Conservation (phyloP, 345 rosid genomes). For the Gynandropsis gynandra region DNA sequence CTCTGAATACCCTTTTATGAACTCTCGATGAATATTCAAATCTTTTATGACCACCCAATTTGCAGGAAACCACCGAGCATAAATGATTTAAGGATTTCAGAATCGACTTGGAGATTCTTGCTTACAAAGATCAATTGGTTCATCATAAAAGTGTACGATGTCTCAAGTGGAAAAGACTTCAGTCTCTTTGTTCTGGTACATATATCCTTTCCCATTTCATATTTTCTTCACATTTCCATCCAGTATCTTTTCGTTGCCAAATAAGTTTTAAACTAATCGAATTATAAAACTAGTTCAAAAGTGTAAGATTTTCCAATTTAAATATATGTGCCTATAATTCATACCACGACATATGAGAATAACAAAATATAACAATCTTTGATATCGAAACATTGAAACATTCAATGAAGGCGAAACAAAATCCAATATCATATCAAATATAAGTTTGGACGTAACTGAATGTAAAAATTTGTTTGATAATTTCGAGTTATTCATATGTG, state of each 20-base stretch:
- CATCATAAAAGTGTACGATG: constrained; percentile 29
- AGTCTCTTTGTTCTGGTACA: constrained; percentile 35
- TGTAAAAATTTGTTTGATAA: not conserved
- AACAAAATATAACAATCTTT: too few relatives aligned
- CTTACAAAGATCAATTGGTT: constrained; percentile 26
- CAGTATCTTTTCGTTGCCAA: too few relatives aligned
- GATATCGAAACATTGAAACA: too few relatives aligned
- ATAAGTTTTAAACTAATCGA: too few relatives aligned
- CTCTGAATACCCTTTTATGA: not conserved
- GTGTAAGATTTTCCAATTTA: too few relatives aligned
- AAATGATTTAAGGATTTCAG: constrained; percentile 30
- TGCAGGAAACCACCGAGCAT: constrained; percentile 40
- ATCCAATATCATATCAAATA: too few relatives aligned
- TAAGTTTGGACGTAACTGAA: too few relatives aligned
- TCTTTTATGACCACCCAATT: not conserved
- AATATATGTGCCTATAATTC: too few relatives aligned
- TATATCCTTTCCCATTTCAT: not conserved
- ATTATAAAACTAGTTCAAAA: too few relatives aligned
- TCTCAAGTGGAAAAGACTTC: constrained; percentile 39
- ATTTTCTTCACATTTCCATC: not conserved
- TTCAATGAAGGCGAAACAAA: too few relatives aligned
- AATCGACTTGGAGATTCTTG: constrained; percentile 29
- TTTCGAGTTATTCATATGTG: not conserved
- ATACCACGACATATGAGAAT: too few relatives aligned
- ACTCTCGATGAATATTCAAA: not conserved